Conservation (phyloP, 2,329 filamentous ascomycete genomes). For the Apiospora phragmitis region DNA sequence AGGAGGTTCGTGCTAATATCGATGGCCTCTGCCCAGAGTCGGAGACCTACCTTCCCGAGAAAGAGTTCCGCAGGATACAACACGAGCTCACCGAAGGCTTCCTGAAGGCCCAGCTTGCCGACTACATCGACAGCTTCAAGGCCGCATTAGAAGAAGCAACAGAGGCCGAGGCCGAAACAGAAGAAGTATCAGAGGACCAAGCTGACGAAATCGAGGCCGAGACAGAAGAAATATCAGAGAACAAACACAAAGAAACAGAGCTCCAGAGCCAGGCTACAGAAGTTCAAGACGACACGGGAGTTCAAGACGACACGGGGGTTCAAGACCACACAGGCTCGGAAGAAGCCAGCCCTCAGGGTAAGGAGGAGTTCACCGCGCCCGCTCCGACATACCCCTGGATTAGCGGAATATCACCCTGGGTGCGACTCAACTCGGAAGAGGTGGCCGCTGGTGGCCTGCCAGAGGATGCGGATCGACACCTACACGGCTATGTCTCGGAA, state of each 20-base stretch:
- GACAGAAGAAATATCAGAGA: not conserved
- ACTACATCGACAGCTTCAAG: slow-evolving; percentile 38
- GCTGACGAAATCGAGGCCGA: not conserved
- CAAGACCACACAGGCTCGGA: slow-evolving; percentile 6
- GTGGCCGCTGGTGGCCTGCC: slow-evolving; percentile 13
- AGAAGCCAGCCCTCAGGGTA: not conserved
- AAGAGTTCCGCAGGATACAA: slow-evolving; percentile 43
- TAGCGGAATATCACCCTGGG: slow-evolving; percentile 41
- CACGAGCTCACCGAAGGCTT: slow-evolving; percentile 45
- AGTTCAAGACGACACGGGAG: slow-evolving; percentile 5
- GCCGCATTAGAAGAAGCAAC: not conserved
- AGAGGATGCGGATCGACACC: slow-evolving; percentile 19
- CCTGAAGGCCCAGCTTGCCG: slow-evolving; percentile 43
- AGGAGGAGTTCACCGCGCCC: not conserved
- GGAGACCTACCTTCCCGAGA: slow-evolving; percentile 36
- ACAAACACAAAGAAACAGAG: slow-evolving; percentile 9
- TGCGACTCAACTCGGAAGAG: slow-evolving; percentile 28
- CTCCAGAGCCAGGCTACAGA: not conserved
- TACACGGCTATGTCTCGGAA: slow-evolving; percentile 32
- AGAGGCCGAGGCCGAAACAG: not conserved
- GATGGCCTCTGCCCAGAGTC: slow-evolving; percentile 47
- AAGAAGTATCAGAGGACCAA: slow-evolving; percentile 11
- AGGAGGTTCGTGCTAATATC: slow-evolving; percentile 46
- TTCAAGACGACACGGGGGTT: too few species aligned
- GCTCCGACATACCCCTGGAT: slow-evolving; percentile 41